phyloP scores from a whole-genome alignment of 345 rosid genomes.

The Clarkia xantiana region DNA sequence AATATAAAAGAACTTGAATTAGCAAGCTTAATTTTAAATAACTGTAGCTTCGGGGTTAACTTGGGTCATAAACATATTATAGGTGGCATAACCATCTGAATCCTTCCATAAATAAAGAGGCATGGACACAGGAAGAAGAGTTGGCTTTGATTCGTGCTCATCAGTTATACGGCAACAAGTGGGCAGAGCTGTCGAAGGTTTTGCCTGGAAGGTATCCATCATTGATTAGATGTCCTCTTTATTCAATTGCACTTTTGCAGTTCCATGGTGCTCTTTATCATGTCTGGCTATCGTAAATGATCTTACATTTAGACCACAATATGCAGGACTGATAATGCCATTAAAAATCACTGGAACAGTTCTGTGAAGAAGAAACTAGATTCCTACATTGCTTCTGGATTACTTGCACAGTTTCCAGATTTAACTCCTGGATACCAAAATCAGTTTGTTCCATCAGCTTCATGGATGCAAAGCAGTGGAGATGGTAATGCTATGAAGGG shows the following conservation, averaged over 20 bases:
- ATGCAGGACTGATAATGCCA: slow-evolving; percentile 91
- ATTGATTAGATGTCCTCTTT: neutral
- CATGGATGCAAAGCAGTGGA: slow-evolving; percentile 49
- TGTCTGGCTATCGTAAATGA: neutral
- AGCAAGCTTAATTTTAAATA: no score
- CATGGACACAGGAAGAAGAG: slow-evolving; percentile 99
- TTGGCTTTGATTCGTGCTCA: slow-evolving; percentile 90
- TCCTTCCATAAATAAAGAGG: slow-evolving; percentile 91
- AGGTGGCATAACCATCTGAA: slow-evolving; percentile 99
- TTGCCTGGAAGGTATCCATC: slow-evolving; percentile 75
- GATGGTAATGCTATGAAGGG: slow-evolving; percentile 46
- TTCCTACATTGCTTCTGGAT: slow-evolving; percentile 79
- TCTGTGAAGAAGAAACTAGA: slow-evolving; percentile 96
- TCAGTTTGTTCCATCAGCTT: slow-evolving; percentile 43
- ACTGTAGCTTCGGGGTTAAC: no score
- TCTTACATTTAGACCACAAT: slow-evolving; percentile 13
- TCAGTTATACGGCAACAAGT: slow-evolving; percentile 89
- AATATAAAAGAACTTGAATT: no score
- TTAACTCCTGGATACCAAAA: slow-evolving; percentile 43
- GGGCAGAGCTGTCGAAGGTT: slow-evolving; percentile 97
- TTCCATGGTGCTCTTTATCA: neutral
- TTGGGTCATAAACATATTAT: slow-evolving; percentile 4
- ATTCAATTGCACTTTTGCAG: neutral
- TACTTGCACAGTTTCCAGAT: slow-evolving; percentile 63
- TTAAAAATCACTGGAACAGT: slow-evolving; percentile 99